Conservation (phyloP, 2,329 filamentous ascomycete species). For the Neophaeococcomyces aloes region DNA sequence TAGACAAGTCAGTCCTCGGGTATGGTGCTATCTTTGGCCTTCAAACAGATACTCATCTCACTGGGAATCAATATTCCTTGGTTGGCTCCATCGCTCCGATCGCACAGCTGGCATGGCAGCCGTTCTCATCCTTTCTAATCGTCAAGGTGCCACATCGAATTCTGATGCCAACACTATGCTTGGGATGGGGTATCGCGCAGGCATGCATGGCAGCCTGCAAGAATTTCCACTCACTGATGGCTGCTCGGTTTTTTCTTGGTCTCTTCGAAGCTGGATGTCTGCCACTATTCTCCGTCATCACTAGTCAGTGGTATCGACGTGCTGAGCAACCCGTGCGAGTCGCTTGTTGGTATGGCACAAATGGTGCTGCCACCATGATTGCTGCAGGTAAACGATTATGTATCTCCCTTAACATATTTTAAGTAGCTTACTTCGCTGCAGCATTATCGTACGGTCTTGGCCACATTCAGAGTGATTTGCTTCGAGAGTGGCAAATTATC, state of each 20-base stretch:
- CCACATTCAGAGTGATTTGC: constrained; percentile 37
- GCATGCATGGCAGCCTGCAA: constrained; percentile 39
- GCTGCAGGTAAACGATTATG: too few relatives aligned
- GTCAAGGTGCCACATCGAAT: constrained; percentile 51
- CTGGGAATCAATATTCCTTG: constrained; percentile 46
- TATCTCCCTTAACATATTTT: too few relatives aligned
- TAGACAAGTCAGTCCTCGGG: constrained; percentile 50
- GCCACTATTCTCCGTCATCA: constrained; percentile 36
- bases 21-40: constrained; percentile 50
- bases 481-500: constrained; percentile 46
- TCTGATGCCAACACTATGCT: constrained; percentile 42
- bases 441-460: constrained; percentile 48
- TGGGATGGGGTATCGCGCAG: constrained; percentile 42
- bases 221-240: constrained; percentile 37
- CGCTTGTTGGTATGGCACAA: constrained; percentile 57
- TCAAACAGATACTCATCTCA: constrained; percentile 40
- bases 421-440: too few relatives aligned
- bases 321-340: constrained; percentile 54
- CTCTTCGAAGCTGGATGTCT: constrained; percentile 44
- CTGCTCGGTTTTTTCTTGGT: constrained; percentile 43
- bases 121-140: constrained; percentile 49
- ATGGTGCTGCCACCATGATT: constrained; percentile 47
- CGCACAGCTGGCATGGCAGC: constrained; percentile 51
- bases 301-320: constrained; percentile 37
- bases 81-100: constrained; percentile 49